Percentiles rank a stretch among this genome's conserved stretches.
Evolutionary conservation across 169 alveolate species (phyloP).

Genomic region (Theileria luwenshuni): DNA sequence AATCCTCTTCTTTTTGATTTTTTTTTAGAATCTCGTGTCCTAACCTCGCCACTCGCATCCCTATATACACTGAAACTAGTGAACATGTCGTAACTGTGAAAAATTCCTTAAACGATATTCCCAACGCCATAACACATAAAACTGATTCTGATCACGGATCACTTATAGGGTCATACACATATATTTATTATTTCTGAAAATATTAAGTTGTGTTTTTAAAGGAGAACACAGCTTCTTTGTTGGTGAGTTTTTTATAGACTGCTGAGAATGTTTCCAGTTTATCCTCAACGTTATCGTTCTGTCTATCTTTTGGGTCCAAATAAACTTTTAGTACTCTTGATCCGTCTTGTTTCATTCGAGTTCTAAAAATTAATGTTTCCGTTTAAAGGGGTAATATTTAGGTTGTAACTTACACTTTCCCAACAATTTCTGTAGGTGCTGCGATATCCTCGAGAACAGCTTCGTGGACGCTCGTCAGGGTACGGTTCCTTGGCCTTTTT

Average conservation of each 20-base stretch:
- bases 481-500: constrained; percentile 93
- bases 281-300: constrained; percentile 91
- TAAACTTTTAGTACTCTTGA: constrained; percentile 88
- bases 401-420: constrained; percentile 75
- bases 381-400: neutral
- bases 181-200: constrained; percentile 7
- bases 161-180: constrained; percentile 11
- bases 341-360: constrained; percentile 93
- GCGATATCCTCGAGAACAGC: constrained; percentile 93
- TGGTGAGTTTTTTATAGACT: constrained; percentile 91
- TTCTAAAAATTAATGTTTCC: constrained; percentile 52
- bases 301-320: constrained; percentile 94
- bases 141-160: neutral
- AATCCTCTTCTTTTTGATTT: neutral
- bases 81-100: constrained; percentile 59
- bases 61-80: constrained; percentile 32
- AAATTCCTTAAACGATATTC: constrained; percentile 42
- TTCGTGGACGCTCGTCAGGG: constrained; percentile 94
- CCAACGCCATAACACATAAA: constrained; percentile 45
- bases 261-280: constrained; percentile 93
- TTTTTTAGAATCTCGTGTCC: too few species aligned
- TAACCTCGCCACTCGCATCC: constrained; percentile 46
- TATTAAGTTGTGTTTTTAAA: constrained; percentile 68
- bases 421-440: constrained; percentile 92
- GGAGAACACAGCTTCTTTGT: constrained; percentile 89